Percentiles rank a stretch among this genome's conserved stretches.
Evolutionary conservation across 2,329 filamentous ascomycete species (phyloP).

Genomic region (Aspergillus costaricaensis): DNA sequence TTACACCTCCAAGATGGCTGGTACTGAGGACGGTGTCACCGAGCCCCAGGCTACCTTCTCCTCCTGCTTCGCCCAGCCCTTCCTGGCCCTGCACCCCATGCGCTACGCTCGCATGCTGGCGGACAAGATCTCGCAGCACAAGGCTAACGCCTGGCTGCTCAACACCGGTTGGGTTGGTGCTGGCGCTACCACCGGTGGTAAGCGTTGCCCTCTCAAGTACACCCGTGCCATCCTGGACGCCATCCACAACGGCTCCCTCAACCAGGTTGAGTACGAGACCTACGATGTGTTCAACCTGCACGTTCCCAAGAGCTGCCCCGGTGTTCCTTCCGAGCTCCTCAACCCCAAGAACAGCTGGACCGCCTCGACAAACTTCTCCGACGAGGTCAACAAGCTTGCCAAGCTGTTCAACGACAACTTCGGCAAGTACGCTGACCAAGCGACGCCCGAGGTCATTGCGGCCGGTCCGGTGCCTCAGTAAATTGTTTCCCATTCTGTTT

Average conservation of each 20-base stretch:
- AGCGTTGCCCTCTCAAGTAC: conserved; percentile 98
- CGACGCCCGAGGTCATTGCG: conserved; percentile 74
- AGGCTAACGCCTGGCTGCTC: conserved; percentile 95
- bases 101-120: conserved; percentile 98
- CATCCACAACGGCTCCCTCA: conserved; percentile 95
- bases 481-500: conserved; percentile 14
- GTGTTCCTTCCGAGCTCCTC: conserved; percentile 86
- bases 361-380: conserved; percentile 75
- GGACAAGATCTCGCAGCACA: conserved; percentile 94
- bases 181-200: conserved; percentile 85
- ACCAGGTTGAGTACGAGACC: conserved; percentile 87
- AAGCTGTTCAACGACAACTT: conserved; percentile 95
- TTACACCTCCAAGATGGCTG: conserved; percentile 99
- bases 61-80: conserved; percentile 98
- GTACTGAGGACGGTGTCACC: conserved; percentile 93
- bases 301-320: conserved; percentile 88
- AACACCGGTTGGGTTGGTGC: conserved; percentile 98
- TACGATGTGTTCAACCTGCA: conserved; percentile 97
- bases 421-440: conserved; percentile 86
- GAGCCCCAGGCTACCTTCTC: conserved; percentile 99
- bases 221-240: conserved; percentile 97
- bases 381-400: conserved; percentile 88
- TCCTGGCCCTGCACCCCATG: conserved; percentile 98
- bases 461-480: conserved; percentile 43
- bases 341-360: conserved; percentile 96